Evolutionary conservation across 2,329 filamentous ascomycete species (phyloP).

Genomic region (Diaporthe australafricana): DNA sequence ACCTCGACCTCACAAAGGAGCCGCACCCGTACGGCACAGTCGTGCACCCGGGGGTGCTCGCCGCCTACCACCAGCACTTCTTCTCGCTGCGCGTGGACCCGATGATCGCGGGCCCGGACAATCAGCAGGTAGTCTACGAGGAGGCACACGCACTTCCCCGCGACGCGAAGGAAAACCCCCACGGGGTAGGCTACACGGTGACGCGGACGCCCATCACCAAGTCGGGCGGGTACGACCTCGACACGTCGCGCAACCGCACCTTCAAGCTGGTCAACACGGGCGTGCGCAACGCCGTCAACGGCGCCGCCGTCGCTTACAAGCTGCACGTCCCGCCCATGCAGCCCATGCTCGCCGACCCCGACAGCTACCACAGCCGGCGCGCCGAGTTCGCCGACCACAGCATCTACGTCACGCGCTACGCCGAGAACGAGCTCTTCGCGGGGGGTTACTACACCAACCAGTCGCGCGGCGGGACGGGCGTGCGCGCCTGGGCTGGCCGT

Average conservation of each 20-base stretch:
- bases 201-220: conserved; percentile 58
- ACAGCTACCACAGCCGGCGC: conserved; percentile 48
- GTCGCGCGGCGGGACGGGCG: conserved; percentile 50
- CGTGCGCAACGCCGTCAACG: conserved; percentile 64
- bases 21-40: conserved; percentile 67
- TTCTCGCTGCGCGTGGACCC: conserved; percentile 76
- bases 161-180: conserved; percentile 54
- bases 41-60: conserved; percentile 71
- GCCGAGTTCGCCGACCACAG: conserved; percentile 51
- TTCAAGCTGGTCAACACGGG: conserved; percentile 70
- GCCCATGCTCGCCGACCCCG: conserved; percentile 62
- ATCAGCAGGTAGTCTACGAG: conserved; percentile 67
- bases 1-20: conserved; percentile 65
- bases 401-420: conserved; percentile 51
- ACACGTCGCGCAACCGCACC: conserved; percentile 59
- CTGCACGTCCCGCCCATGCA: conserved; percentile 67
- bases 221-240: conserved; percentile 60
- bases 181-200: conserved; percentile 62
- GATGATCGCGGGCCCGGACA: conserved; percentile 67
- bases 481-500: conserved; percentile 47
- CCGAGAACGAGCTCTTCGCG: conserved; percentile 51
- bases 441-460: conserved; percentile 54
- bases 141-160: conserved; percentile 67
- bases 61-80: conserved; percentile 80
- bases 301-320: conserved; percentile 66